Conservation (phyloP, 2,329 filamentous ascomycete genomes). For the Aspergillus novoparasiticus region DNA sequence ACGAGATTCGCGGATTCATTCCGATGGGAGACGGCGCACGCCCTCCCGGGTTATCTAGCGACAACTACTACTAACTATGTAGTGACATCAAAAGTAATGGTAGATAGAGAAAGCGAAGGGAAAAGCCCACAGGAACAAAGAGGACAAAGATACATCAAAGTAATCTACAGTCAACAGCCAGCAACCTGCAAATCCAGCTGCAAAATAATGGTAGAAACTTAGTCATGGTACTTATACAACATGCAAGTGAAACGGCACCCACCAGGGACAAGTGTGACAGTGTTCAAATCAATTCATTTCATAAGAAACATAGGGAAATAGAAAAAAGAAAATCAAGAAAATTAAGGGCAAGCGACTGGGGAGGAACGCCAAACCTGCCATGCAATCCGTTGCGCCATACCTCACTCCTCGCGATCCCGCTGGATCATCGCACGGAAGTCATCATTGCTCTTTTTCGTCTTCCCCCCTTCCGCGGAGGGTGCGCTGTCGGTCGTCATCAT, state of each 20-base stretch:
- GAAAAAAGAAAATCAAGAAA: slow-evolving; percentile 15
- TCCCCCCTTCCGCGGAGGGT: slow-evolving; percentile 21
- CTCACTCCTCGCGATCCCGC: slow-evolving; percentile 37
- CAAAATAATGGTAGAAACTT: background rate
- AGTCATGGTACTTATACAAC: slow-evolving; percentile 9
- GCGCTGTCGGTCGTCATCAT: slow-evolving; percentile 27
- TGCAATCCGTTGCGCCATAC: slow-evolving; percentile 23
- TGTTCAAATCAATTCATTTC: background rate
- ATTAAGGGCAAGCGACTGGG: slow-evolving; percentile 4
- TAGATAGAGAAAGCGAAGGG: background rate
- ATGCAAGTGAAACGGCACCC: slow-evolving; percentile 14
- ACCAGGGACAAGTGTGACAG: slow-evolving; percentile 4
- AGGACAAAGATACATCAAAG: slow-evolving; percentile 4
- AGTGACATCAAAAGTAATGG: background rate
- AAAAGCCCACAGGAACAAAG: background rate
- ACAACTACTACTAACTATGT: background rate
- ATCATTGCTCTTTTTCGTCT: slow-evolving; percentile 56
- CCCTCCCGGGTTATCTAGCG: background rate
- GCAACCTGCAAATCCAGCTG: slow-evolving; percentile 1
- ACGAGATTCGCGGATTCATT: background rate
- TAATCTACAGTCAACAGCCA: slow-evolving; percentile 3
- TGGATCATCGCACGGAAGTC: slow-evolving; percentile 60
- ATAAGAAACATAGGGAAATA: slow-evolving; percentile 6
- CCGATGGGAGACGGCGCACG: background rate
- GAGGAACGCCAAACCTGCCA: slow-evolving; percentile 31